These are phyloP conservation scores for Oenanthe javanica DNA, from an alignment of 140 eudicot genomes.

Conservation along the genomic window DNA sequence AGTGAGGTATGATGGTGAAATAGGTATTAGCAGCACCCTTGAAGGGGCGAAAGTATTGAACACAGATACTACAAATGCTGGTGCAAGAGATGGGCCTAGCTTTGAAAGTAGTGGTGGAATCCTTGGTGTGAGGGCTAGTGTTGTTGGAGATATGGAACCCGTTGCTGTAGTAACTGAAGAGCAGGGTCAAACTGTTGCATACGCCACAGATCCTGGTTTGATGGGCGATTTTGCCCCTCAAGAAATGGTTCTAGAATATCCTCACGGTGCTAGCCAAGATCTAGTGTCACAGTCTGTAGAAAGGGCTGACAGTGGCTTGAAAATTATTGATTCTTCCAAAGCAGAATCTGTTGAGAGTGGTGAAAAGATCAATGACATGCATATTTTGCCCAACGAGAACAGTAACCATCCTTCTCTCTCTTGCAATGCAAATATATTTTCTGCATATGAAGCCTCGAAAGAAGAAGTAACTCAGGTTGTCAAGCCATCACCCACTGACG, in stretches of 20 bases:
- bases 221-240: constrained; percentile 83
- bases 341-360: constrained; percentile 88
- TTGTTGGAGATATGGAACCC: constrained; percentile 71
- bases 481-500: constrained; percentile 56
- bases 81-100: constrained; percentile 62
- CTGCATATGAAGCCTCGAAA: constrained; percentile 71
- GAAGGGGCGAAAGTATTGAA: constrained; percentile 79
- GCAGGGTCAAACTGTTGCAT: constrained; percentile 78
- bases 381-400: constrained; percentile 39
- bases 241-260: constrained; percentile 62
- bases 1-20: constrained; percentile 43
- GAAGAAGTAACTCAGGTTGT: constrained; percentile 77
- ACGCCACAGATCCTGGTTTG: constrained; percentile 50
- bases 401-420: constrained; percentile 74
- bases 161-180: constrained; percentile 65
- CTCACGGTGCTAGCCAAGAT: constrained; percentile 62
- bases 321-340: constrained; percentile 67
- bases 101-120: constrained; percentile 86
- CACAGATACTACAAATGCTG: constrained; percentile 44
- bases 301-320: constrained; percentile 88
- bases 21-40: constrained; percentile 86
- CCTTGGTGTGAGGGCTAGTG: constrained; percentile 96
- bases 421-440: constrained; percentile 76
- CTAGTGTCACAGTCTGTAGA: constrained; percentile 44
- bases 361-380: constrained; percentile 62